Evolutionary conservation across 2,329 filamentous ascomycete species (phyloP).

Genomic region (Xylaria sp.): DNA sequence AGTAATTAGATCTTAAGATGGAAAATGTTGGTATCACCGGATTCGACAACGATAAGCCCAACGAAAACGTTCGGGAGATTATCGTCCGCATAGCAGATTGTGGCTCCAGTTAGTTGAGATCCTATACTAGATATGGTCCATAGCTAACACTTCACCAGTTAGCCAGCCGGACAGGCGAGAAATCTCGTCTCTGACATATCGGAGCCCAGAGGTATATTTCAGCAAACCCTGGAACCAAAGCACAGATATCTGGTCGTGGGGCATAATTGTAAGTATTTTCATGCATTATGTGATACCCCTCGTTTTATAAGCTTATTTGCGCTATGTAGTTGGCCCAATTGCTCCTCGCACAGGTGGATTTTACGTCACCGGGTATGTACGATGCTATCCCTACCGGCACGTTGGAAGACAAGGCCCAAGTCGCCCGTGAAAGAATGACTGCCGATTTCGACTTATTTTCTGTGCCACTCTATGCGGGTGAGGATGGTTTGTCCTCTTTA

Average conservation of each 20-base stretch:
- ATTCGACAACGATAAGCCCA: slow-evolving; percentile 1
- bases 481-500: not conserved
- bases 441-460: not conserved
- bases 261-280: not conserved
- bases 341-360: not conserved
- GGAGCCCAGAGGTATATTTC: slow-evolving; percentile 1
- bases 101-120: not conserved
- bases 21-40: not conserved
- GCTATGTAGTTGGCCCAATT: not conserved
- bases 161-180: not conserved
- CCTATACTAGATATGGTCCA: not conserved
- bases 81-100: not conserved
- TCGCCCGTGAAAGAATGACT: not conserved
- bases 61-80: not conserved
- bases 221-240: not conserved
- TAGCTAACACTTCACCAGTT: not conserved
- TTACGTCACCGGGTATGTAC: not conserved
- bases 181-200: slow-evolving; percentile 1
- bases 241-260: slow-evolving; percentile 1
- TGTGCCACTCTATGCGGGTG: not conserved
- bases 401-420: not conserved
- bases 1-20: not conserved
- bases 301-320: not conserved
- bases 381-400: not conserved
- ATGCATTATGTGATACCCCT: not conserved